Conservation (phyloP, 139 green algal species). For the Ulvella scutata region DNA sequence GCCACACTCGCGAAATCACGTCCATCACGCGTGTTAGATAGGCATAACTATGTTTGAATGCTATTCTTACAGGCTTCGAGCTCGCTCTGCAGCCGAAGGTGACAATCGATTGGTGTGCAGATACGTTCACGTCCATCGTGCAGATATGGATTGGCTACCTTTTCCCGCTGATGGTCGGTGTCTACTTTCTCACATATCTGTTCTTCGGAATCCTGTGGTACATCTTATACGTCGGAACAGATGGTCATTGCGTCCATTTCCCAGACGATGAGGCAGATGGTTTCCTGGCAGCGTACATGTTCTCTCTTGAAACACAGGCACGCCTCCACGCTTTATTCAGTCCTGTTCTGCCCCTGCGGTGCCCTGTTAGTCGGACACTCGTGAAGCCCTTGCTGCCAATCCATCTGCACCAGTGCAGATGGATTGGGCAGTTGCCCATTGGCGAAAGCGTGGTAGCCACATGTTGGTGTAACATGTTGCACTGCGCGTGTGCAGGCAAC, state of each 20-base stretch:
- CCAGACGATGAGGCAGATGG: constrained; percentile 3
- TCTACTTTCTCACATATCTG: neutral
- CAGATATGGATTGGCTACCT: neutral
- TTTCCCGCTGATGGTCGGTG: neutral
- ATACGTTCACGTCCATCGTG: neutral
- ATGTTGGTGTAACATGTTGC: neutral
- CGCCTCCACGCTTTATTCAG: no score
- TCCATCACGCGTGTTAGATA: no score
- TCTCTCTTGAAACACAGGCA: constrained; percentile 43
- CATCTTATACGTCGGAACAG: neutral
- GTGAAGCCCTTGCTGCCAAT: neutral
- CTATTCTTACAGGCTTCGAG: no score
- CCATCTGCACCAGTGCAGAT: neutral
- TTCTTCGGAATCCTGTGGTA: neutral
- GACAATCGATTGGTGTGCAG: neutral
- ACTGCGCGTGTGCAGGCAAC: neutral
- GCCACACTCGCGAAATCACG: no score
- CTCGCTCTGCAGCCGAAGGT: no score
- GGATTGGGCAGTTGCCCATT: no score
- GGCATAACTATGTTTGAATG: no score
- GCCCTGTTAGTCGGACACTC: no score
- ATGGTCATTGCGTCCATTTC: neutral
- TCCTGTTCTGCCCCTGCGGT: no score
- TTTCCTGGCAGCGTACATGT: constrained; percentile 39
- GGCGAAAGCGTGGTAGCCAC: neutral